Evolutionary conservation across 108 stramenopile genomes (phyloP).

Genomic region (Chaetoceros tenuissimus): DNA sequence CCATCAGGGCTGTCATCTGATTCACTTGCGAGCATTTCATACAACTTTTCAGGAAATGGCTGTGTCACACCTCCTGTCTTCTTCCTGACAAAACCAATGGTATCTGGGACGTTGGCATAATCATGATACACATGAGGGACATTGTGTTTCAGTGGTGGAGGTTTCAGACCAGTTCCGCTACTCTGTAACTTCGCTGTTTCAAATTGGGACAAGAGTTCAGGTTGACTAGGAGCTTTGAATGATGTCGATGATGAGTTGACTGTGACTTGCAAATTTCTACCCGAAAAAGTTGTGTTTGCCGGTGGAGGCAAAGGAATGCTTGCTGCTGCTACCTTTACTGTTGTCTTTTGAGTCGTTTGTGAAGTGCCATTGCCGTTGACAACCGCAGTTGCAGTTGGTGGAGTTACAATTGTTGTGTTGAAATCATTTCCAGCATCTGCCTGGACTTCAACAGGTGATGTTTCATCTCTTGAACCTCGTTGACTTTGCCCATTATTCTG

Average conservation of each 20-base stretch:
- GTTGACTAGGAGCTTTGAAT: not conserved
- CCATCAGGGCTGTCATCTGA: conserved; percentile 21
- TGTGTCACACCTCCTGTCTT: conserved; percentile 82
- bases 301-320: not conserved
- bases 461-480: not conserved
- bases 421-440: not conserved
- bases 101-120: conserved; percentile 50
- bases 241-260: not conserved
- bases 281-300: not conserved
- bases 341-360: too few species aligned
- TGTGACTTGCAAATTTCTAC: not conserved
- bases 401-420: not conserved
- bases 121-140: conserved; percentile 77
- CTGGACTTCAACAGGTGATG: not conserved
- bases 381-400: too few species aligned
- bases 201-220: not conserved
- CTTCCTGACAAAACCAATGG: conserved; percentile 49
- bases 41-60: conserved; percentile 81
- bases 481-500: not conserved
- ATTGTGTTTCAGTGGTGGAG: conserved; percentile 8
- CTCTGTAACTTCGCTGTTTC: not conserved
- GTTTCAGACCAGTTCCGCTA: not conserved
- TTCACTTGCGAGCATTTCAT: conserved; percentile 62
- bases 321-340: too few species aligned
- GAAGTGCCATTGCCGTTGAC: too few species aligned